Percentiles rank a stretch among this genome's conserved stretches.
These are phyloP conservation scores for Conringia planisiliqua DNA, from an alignment of 345 rosid genomes.

Conservation along the genomic window DNA sequence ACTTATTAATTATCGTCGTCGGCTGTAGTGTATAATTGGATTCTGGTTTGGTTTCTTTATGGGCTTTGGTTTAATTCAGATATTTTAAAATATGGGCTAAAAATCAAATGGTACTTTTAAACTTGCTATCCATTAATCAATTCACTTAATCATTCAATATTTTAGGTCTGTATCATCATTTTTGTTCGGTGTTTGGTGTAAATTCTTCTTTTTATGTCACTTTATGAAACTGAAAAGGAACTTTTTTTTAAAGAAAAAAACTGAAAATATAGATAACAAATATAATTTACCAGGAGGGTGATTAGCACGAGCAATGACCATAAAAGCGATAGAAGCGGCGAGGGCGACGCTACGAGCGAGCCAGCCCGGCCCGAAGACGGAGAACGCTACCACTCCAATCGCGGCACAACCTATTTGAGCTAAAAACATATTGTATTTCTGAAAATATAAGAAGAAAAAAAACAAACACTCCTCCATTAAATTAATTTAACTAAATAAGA, in stretches of 20 bases:
- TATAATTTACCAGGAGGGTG: constrained; percentile 82
- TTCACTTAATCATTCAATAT: neutral
- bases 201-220: neutral
- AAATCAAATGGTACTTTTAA: neutral
- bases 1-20: neutral
- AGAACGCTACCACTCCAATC: constrained; percentile 76
- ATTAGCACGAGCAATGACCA: constrained; percentile 59
- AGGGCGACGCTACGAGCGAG: constrained; percentile 75
- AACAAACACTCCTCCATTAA: neutral
- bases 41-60: constrained; percentile 2
- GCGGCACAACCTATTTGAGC: constrained; percentile 93
- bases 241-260: no score
- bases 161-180: neutral
- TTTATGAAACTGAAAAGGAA: neutral
- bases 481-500: neutral
- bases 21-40: neutral
- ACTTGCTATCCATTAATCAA: neutral
- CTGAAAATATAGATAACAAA: no score
- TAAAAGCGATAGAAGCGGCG: constrained; percentile 82
- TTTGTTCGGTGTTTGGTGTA: neutral
- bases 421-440: constrained; percentile 92
- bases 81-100: neutral
- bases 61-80: constrained; percentile 12
- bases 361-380: constrained; percentile 78
- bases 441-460: constrained; percentile 35